Evolutionary conservation across 2,329 filamentous ascomycete genomes (phyloP).

Genomic region (Teratosphaeria viscida): DNA sequence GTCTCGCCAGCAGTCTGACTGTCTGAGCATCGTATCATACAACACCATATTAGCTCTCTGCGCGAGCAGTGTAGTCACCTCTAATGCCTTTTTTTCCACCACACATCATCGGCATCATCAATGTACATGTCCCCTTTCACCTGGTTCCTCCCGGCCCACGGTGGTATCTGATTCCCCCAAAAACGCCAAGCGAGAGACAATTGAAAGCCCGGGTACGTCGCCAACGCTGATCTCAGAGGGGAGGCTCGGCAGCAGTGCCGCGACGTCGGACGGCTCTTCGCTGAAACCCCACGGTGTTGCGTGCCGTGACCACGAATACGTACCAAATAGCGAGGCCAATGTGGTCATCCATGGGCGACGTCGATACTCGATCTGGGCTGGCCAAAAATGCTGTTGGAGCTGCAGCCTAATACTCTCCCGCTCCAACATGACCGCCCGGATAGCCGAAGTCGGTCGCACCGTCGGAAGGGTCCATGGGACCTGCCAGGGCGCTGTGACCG

Average conservation of each 20-base stretch:
- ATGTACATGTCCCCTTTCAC: neutral
- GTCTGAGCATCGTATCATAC: neutral
- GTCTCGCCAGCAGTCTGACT: neutral
- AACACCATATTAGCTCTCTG: neutral
- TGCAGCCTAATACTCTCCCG: constrained; percentile 4
- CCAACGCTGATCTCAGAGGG: neutral
- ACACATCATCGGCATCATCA: neutral
- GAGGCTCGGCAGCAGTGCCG: neutral
- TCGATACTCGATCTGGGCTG: neutral
- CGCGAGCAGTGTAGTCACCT: neutral
- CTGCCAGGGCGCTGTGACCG: constrained; percentile 33
- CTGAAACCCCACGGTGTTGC: neutral
- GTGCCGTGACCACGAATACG: neutral
- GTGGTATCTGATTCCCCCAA: neutral
- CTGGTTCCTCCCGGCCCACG: neutral
- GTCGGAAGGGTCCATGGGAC: constrained; percentile 34
- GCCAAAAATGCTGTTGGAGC: neutral
- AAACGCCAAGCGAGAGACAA: neutral
- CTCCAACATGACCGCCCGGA: constrained; percentile 2
- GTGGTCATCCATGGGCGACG: neutral
- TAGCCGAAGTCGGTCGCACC: constrained; percentile 30
- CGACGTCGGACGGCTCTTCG: neutral
- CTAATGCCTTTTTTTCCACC: neutral
- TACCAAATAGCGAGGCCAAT: neutral
- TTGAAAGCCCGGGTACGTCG: neutral